A percentile compares a stretch with the other conserved stretches of the same genome.
These are phyloP conservation scores for Phanerochaete carnosa DNA, from an alignment of 768 basidiomycete genomes.

Conservation along the genomic window DNA sequence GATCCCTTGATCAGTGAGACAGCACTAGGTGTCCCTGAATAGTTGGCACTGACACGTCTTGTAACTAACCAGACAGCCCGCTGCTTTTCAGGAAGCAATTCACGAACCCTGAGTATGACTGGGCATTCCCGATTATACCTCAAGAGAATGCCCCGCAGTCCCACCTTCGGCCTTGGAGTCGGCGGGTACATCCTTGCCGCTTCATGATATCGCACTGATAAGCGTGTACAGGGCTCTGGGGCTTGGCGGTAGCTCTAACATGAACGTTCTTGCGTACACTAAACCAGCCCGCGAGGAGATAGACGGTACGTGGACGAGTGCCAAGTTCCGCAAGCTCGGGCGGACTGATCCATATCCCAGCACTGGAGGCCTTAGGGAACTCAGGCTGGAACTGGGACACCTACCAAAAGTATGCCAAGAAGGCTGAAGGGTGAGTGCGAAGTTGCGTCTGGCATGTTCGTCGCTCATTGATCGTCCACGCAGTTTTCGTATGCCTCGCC, in stretches of 20 bases:
- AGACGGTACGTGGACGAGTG: neutral
- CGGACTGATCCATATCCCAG: neutral
- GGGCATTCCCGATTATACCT: neutral
- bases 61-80: neutral
- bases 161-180: neutral
- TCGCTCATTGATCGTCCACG: neutral
- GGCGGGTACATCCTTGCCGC: neutral
- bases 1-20: slow-evolving; percentile 1
- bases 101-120: neutral
- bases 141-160: slow-evolving; percentile 4
- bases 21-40: neutral
- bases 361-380: slow-evolving; percentile 8
- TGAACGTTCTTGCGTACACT: slow-evolving; percentile 7
- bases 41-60: neutral
- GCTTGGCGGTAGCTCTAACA: slow-evolving; percentile 8
- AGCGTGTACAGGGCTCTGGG: neutral
- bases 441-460: neutral
- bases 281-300: slow-evolving; percentile 8
- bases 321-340: neutral
- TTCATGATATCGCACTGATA: neutral
- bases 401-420: slow-evolving; percentile 4
- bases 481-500: neutral
- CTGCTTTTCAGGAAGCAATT: neutral
- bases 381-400: slow-evolving; percentile 9
- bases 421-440: slow-evolving; percentile 1